Evolutionary conservation across 106 monocot species (phyloP).

Genomic region (Allium cepa): DNA sequence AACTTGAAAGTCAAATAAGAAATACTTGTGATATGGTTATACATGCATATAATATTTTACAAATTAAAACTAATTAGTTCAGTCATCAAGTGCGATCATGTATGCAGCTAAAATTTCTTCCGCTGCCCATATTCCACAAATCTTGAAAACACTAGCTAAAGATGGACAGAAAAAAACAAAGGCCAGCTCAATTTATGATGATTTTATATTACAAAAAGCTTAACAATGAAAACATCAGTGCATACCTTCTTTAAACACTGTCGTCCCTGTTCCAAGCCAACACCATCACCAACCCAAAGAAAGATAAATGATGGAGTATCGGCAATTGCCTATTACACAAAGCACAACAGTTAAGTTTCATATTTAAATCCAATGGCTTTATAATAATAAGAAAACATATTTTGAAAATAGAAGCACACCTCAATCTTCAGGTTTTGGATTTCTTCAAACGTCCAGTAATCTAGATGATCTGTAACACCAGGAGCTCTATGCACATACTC

Average conservation of each 20-base stretch:
- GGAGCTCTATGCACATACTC: constrained; percentile 99
- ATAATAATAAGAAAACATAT: neutral
- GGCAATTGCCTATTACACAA: constrained; percentile 63
- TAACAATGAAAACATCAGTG: neutral
- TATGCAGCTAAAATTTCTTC: too few species aligned
- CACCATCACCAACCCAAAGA: constrained; percentile 99
- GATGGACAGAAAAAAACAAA: too few species aligned
- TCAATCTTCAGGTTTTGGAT: constrained; percentile 90
- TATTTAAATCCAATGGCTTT: neutral
- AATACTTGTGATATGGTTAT: too few species aligned
- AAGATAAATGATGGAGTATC: constrained; percentile 99
- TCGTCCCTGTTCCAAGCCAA: constrained; percentile 90
- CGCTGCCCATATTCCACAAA: too few species aligned
- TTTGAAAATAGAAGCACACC: constrained; percentile 2
- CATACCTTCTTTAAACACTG: constrained; percentile 92
- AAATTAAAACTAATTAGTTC: too few species aligned
- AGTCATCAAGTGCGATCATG: too few species aligned
- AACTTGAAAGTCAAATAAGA: too few species aligned
- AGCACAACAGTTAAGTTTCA: constrained; percentile 5
- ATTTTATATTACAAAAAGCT: neutral
- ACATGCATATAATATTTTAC: too few species aligned
- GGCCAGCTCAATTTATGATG: too few species aligned
- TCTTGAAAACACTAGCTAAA: too few species aligned
- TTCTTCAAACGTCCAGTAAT: constrained; percentile 91
- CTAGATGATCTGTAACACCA: constrained; percentile 86